A percentile compares a stretch with the other conserved stretches of the same genome.
These are phyloP conservation scores for Nakaseomyces delphensis DNA, from an alignment of 1,139 yeast genomes.

Conservation along the genomic window DNA sequence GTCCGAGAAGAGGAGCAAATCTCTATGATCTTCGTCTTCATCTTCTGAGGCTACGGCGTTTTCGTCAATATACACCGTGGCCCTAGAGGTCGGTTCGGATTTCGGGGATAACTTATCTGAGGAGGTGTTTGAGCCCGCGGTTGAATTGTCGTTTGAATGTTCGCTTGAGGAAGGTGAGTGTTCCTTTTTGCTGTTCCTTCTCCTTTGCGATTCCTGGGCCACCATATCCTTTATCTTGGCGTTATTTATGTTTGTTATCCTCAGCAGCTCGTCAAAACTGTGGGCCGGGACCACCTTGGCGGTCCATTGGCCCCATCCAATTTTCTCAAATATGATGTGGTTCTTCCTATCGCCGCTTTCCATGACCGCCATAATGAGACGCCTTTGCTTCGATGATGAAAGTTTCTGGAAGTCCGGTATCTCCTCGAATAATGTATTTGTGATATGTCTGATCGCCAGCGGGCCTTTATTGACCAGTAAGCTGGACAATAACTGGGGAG, in stretches of 20 bases:
- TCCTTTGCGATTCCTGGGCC: constrained; percentile 16
- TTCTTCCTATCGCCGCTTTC: constrained; percentile 60
- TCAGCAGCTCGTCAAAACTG: constrained; percentile 37
- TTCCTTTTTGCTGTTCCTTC: constrained; percentile 37
- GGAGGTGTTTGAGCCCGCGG: not conserved
- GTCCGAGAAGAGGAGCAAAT: constrained; percentile 1
- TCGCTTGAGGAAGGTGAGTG: constrained; percentile 9
- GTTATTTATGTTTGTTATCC: constrained; percentile 28
- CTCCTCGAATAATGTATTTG: constrained; percentile 64
- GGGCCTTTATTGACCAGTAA: constrained; percentile 73
- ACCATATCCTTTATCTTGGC: constrained; percentile 34
- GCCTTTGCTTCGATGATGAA: constrained; percentile 79
- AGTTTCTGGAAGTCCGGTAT: constrained; percentile 74
- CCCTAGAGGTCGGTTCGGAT: constrained; percentile 6
- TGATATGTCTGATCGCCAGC: constrained; percentile 80
- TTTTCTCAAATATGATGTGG: constrained; percentile 75
- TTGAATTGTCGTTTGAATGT: not conserved
- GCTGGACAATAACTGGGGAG: constrained; percentile 68
- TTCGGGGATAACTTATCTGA: constrained; percentile 7
- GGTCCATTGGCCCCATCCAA: constrained; percentile 99
- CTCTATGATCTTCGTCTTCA: constrained; percentile 26
- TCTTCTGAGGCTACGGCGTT: constrained; percentile 36
- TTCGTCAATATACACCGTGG: constrained; percentile 34
- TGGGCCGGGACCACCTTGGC: constrained; percentile 49
- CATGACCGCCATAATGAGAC: constrained; percentile 82